Evolutionary conservation across 257 asterid genomes (phyloP).

Genomic region (Solanum sparsipilum): DNA sequence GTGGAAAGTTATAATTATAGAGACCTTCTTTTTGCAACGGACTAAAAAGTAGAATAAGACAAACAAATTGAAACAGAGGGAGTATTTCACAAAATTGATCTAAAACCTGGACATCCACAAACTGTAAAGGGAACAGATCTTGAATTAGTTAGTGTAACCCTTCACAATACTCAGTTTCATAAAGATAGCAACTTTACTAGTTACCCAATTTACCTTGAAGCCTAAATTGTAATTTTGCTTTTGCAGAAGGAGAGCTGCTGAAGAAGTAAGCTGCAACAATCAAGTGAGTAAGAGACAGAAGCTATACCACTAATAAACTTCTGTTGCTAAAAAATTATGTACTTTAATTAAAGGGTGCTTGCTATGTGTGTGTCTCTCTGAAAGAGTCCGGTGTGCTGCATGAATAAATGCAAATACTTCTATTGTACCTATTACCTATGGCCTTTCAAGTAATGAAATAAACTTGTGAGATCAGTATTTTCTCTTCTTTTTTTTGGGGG

Average conservation of each 20-base stretch:
- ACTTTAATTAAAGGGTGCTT: background rate
- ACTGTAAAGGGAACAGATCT: background rate
- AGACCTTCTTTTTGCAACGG: background rate
- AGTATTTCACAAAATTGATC: background rate
- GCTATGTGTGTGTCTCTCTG: background rate
- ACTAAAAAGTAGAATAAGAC: background rate
- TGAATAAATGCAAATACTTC: background rate
- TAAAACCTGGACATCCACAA: background rate
- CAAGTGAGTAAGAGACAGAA: background rate
- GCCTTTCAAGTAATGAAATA: background rate
- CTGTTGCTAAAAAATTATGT: background rate
- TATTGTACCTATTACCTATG: background rate
- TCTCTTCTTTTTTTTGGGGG: background rate
- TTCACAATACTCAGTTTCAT: background rate
- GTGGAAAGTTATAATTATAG: background rate
- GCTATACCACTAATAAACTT: background rate
- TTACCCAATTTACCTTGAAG: background rate
- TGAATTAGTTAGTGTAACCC: background rate
- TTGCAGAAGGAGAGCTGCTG: conserved; percentile 1
- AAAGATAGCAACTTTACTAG: background rate
- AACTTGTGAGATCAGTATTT: background rate
- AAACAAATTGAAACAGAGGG: background rate
- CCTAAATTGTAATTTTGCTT: background rate
- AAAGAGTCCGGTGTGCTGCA: background rate
- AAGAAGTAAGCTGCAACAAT: background rate